Percentiles rank a stretch among this genome's conserved stretches.
These are phyloP conservation scores for Podospora fimiseda DNA, from an alignment of 495 filamentous ascomycete genomes.

Conservation along the genomic window DNA sequence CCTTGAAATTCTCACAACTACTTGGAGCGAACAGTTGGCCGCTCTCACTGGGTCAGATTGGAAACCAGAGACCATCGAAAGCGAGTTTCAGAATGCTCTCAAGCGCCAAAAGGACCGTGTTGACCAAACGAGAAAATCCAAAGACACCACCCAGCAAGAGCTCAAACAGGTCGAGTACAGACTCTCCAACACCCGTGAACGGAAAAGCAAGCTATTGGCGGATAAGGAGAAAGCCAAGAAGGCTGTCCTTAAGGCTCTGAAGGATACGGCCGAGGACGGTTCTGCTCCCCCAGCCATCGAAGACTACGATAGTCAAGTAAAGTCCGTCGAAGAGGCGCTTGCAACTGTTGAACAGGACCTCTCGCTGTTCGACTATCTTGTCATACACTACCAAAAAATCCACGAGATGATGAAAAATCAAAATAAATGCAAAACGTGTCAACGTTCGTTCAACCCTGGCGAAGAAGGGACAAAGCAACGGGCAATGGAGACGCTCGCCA, in stretches of 20 bases:
- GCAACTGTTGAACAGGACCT: conserved; percentile 57
- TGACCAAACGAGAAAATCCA: conserved; percentile 55
- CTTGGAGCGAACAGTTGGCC: conserved; percentile 63
- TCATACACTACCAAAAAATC: conserved; percentile 58
- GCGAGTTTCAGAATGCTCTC: conserved; percentile 60
- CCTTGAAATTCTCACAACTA: conserved; percentile 67
- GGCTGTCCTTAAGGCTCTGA: conserved; percentile 37
- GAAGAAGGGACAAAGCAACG: conserved; percentile 47
- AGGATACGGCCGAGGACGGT: conserved; percentile 26
- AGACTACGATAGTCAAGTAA: conserved; percentile 36
- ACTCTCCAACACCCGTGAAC: conserved; percentile 56
- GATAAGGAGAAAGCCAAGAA: conserved; percentile 56
- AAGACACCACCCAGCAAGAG: conserved; percentile 63
- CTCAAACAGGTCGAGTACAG: conserved; percentile 73
- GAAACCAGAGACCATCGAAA: conserved; percentile 63
- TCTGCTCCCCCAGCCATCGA: conserved; percentile 28
- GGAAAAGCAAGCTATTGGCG: conserved; percentile 54
- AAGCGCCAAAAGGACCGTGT: conserved; percentile 47
- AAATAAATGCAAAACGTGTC: conserved; percentile 67
- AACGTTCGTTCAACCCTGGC: conserved; percentile 50
- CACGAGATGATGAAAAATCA: conserved; percentile 51
- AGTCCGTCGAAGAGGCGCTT: conserved; percentile 50
- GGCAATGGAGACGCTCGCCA: conserved; percentile 56
- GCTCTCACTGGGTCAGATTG: conserved; percentile 57
- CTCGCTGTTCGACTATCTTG: conserved; percentile 53